phyloP scores from a whole-genome alignment of 805 yeast genomes.

The Candida sanyiensis region DNA sequence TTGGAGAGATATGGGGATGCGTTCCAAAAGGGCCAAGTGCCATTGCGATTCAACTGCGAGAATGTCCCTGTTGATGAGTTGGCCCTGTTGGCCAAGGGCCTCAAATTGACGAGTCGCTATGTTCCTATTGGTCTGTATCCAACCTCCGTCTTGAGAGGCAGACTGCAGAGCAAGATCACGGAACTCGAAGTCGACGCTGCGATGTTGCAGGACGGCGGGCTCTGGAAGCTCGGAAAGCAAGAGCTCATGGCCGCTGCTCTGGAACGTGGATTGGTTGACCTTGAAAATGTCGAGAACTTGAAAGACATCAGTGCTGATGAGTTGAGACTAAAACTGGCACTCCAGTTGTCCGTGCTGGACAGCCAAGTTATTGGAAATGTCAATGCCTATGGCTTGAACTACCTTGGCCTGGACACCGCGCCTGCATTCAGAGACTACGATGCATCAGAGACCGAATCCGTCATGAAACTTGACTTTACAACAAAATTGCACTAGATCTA shows the following conservation, averaged over 20 bases:
- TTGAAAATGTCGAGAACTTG: conserved; percentile 27
- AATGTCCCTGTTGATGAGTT: conserved; percentile 37
- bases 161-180: conserved; percentile 35
- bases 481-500: too few relatives aligned
- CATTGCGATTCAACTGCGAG: conserved; percentile 40
- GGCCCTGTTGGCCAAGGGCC: conserved; percentile 30
- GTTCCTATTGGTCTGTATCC: conserved; percentile 36
- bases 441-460: conserved; percentile 1
- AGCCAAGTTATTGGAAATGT: conserved; percentile 23
- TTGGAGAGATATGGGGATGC: conserved; percentile 11
- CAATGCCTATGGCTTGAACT: conserved; percentile 28
- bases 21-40: conserved; percentile 23
- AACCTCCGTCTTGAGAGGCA: conserved; percentile 31
- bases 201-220: conserved; percentile 25
- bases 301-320: conserved; percentile 30
- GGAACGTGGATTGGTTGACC: conserved; percentile 49
- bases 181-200: conserved; percentile 51
- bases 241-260: conserved; percentile 52
- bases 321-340: conserved; percentile 33
- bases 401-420: conserved; percentile 9
- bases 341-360: conserved; percentile 35
- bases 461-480: too few relatives aligned
- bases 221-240: conserved; percentile 41
- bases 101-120: conserved; percentile 36
- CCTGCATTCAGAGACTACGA: conserved; percentile 8